Evolutionary conservation across 23 red algal species (phyloP).

Genomic region (Gracilaria gracilis): DNA sequence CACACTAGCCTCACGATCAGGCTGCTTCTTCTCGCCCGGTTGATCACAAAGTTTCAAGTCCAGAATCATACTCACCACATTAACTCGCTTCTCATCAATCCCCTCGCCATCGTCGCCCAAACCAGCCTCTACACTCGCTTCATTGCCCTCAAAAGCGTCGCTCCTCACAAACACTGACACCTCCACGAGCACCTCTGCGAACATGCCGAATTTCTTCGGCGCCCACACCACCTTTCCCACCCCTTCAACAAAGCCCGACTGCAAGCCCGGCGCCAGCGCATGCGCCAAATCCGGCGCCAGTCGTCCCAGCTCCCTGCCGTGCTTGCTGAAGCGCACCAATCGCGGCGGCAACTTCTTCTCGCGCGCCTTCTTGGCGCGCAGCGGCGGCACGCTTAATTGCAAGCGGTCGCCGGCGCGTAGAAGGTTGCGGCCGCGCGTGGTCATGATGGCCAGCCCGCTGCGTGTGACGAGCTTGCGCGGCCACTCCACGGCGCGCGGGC

Average conservation of each 20-base stretch:
- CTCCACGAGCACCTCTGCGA: conserved; percentile 47
- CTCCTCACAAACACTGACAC: conserved; percentile 32
- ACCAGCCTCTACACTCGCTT: conserved; percentile 1
- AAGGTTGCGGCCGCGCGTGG: conserved; percentile 27
- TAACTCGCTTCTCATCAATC: conserved; percentile 49
- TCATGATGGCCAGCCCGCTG: conserved; percentile 23
- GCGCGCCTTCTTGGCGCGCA: not conserved
- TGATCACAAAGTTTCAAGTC: conserved; percentile 46
- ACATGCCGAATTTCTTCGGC: conserved; percentile 17
- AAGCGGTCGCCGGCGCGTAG: conserved; percentile 26
- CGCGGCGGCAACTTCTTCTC: not conserved
- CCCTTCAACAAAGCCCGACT: conserved; percentile 48
- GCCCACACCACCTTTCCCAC: conserved; percentile 30
- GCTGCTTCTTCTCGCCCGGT: not conserved
- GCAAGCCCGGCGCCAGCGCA: conserved; percentile 44
- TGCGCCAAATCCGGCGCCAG: conserved; percentile 27
- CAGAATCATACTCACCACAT: conserved; percentile 51
- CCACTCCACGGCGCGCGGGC: conserved; percentile 13
- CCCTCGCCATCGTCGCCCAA: conserved; percentile 34
- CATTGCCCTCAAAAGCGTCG: conserved; percentile 49
- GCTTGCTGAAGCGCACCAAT: conserved; percentile 46
- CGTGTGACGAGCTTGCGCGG: conserved; percentile 26
- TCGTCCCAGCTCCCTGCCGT: conserved; percentile 49
- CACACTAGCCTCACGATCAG: not conserved
- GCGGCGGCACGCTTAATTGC: not conserved